phyloP scores from a whole-genome alignment of 2,329 filamentous ascomycete species.

The Colletotrichum truncatum region DNA sequence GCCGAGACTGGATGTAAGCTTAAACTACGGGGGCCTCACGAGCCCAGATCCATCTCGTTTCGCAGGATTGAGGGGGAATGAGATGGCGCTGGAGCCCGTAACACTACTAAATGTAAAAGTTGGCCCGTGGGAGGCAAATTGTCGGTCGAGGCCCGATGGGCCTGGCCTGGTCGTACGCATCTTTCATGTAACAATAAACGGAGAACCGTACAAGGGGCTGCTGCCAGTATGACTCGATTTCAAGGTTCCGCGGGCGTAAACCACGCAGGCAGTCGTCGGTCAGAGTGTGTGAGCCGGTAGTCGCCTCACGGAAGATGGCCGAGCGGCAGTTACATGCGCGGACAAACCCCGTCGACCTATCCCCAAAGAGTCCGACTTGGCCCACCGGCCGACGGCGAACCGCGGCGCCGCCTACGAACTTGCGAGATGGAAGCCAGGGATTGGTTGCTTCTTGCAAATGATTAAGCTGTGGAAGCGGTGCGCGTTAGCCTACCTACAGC shows the following conservation, averaged over 20 bases:
- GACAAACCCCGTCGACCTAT: conserved; percentile 17
- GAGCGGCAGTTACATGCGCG: conserved; percentile 21
- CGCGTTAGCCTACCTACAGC: background rate
- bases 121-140: background rate
- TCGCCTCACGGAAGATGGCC: conserved; percentile 27
- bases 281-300: background rate
- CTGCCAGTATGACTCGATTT: conserved; percentile 21
- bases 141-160: conserved; percentile 22
- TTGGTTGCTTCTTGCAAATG: background rate
- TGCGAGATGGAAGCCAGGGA: background rate
- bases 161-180: conserved; percentile 2
- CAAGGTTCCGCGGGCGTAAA: conserved; percentile 9
- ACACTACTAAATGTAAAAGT: background rate
- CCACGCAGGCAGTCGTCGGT: background rate
- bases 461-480: too few relatives aligned
- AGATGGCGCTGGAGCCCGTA: background rate
- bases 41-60: conserved; percentile 12
- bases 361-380: background rate
- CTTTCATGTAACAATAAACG: background rate
- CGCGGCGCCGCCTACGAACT: background rate
- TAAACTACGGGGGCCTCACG: conserved; percentile 15
- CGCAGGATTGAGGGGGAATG: conserved; percentile 4
- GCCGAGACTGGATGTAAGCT: conserved; percentile 9
- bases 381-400: conserved; percentile 22
- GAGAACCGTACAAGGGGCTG: background rate